A percentile compares a stretch with the other conserved stretches of the same genome.
Conservation (phyloP, 306 rosid species). For the Citrullus mucosospermus region DNA sequence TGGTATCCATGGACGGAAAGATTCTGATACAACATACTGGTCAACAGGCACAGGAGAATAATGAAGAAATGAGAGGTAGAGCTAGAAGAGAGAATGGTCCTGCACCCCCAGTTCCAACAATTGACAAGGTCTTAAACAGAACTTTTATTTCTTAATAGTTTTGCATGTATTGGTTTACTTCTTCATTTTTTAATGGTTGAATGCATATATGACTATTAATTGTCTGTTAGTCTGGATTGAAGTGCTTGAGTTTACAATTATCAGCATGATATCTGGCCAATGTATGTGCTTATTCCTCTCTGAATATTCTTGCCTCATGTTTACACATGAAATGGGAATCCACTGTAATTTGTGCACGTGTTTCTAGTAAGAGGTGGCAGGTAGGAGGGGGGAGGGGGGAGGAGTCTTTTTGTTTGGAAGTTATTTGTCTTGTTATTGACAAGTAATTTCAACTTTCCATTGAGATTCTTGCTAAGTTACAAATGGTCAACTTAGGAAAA, state of each 20-base stretch:
- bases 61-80: constrained; percentile 65
- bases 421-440: no score
- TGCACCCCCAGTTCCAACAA: constrained; percentile 31
- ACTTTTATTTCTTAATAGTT: background rate
- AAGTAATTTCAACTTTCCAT: no score
- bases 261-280: background rate
- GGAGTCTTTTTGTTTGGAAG: background rate
- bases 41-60: constrained; percentile 57
- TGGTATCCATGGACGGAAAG: background rate
- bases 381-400: background rate
- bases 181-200: background rate
- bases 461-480: no score
- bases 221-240: background rate
- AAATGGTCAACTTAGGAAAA: no score
- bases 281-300: background rate
- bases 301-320: background rate
- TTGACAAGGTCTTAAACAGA: constrained; percentile 53
- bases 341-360: background rate
- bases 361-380: background rate
- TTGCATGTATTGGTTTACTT: background rate
- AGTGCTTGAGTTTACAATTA: background rate
- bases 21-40: constrained; percentile 13
- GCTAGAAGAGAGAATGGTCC: constrained; percentile 56
- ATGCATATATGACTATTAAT: background rate
- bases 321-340: background rate